Evolutionary conservation across 2,329 filamentous ascomycete genomes (phyloP), one percentile per base, ranked within the genome.

Genomic region (Venturia nashicola): DNA sequence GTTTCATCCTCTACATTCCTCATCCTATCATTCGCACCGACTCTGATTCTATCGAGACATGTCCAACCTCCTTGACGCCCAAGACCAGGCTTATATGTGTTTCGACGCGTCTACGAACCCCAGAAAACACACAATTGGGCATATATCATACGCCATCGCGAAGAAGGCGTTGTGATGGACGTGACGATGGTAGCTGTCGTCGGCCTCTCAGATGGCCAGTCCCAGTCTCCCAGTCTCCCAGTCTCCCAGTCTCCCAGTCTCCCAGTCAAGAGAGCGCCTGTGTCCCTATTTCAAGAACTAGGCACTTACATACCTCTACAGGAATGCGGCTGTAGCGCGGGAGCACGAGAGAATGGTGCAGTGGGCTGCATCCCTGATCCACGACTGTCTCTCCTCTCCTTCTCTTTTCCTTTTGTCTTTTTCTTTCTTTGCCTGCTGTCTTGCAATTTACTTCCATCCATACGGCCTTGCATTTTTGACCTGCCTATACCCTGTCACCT

Each of bases 221-320:
- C n/a, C n/a, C n/a, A n/a, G n/a, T n/a, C n/a, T n/a, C n/a, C n/a
- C n/a, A n/a, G n/a, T n/a, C n/a, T n/a, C n/a, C n/a, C n/a, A n/a
- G n/a, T n/a, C n/a, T n/a, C n/a, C n/a, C n/a, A n/a, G n/a, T n/a
- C n/a, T n/a, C n/a, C n/a, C n/a, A n/a, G n/a, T n/a, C n/a, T n/a
- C n/a, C n/a, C n/a, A n/a, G 51, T 57, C 51, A 18, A 57, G 32
- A 23, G 51, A 57, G 51, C 51, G 51, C 51, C n/a, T 57, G 51
- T 57, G 18, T 57, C 18, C 12, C 51, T 57, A 57, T 57, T 57
- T 5, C 16, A 57, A 20, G 51, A 34, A 14, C 8, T n/a, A 36
- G 51, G 51, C 51, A 57, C 18, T 36, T 36, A 34, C 51, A 57
- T 57, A 57, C 51, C 51, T 34, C 51, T 36, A n/a, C 46, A 36